Conservation (phyloP, 805 yeast species). For the Jamesozyma hellenica region DNA sequence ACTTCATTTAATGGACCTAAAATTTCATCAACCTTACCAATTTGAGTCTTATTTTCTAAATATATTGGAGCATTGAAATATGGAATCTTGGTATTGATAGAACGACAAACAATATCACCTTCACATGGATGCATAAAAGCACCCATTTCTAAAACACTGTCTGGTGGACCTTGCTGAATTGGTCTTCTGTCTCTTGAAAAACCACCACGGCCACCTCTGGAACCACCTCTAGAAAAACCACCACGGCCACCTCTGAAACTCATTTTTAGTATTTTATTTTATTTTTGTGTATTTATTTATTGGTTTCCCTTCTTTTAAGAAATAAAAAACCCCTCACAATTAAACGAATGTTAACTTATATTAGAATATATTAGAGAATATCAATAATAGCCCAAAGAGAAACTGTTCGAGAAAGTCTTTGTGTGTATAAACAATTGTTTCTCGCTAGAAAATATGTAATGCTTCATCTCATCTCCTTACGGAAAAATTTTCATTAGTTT, state of each 20-base stretch:
- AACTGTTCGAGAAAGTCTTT: too few relatives aligned
- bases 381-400: too few relatives aligned
- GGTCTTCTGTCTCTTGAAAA: slow-evolving; percentile 51
- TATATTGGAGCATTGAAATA: slow-evolving; percentile 98
- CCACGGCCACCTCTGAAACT: slow-evolving; percentile 30
- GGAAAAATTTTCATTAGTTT: slow-evolving; percentile 3
- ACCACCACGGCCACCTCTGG: slow-evolving; percentile 34
- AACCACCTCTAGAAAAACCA: slow-evolving; percentile 24
- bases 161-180: slow-evolving; percentile 91
- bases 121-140: slow-evolving; percentile 85
- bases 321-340: neutral
- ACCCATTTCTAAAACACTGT: slow-evolving; percentile 90
- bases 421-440: too few relatives aligned
- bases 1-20: slow-evolving; percentile 96
- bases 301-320: neutral
- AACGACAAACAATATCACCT: slow-evolving; percentile 93
- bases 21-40: slow-evolving; percentile 97
- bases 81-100: slow-evolving; percentile 88
- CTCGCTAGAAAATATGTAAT: too few relatives aligned
- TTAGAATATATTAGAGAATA: too few relatives aligned
- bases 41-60: slow-evolving; percentile 88
- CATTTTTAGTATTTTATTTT: slow-evolving; percentile 20
- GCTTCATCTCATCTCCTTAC: slow-evolving; percentile 1
- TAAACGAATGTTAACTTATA: too few relatives aligned
- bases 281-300: neutral